Conservation (phyloP, 1,284 basidiomycete species). For the Coriolopsis trogii region DNA sequence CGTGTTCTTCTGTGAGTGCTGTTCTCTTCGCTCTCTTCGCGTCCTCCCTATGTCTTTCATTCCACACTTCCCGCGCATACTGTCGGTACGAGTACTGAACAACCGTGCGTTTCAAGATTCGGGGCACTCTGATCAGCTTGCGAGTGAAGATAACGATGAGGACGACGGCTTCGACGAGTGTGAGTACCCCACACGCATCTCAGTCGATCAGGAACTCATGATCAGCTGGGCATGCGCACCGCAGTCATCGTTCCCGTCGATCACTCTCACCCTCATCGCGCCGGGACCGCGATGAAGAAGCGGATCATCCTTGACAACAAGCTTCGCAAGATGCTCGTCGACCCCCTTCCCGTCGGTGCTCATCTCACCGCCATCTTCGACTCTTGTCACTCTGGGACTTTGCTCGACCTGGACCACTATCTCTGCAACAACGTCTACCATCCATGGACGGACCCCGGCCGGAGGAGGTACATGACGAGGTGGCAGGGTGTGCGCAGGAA, state of each 20-base stretch:
- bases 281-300: not conserved
- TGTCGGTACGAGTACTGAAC: no score
- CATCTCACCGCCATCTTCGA: constrained; percentile 50
- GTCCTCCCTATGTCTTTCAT: not conserved
- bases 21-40: not conserved
- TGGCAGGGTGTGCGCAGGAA: constrained; percentile 13
- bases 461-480: constrained; percentile 23
- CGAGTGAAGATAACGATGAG: constrained; percentile 11
- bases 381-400: constrained; percentile 48
- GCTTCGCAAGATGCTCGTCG: constrained; percentile 41
- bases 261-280: constrained; percentile 17
- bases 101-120: constrained; percentile 11
- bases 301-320: constrained; percentile 40
- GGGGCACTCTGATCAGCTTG: constrained; percentile 19
- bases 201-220: not conserved
- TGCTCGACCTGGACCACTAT: constrained; percentile 48
- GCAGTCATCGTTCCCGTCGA: constrained; percentile 27
- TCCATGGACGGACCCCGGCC: constrained; percentile 48
- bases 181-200: constrained; percentile 17
- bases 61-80: not conserved
- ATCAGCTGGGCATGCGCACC: constrained; percentile 5
- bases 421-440: constrained; percentile 49
- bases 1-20: constrained; percentile 22
- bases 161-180: constrained; percentile 38
- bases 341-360: constrained; percentile 41